Percentiles rank a stretch among this genome's conserved stretches.
phyloP scores from a whole-genome alignment of 2,329 filamentous ascomycete species.

The Fusarium scirpi region DNA sequence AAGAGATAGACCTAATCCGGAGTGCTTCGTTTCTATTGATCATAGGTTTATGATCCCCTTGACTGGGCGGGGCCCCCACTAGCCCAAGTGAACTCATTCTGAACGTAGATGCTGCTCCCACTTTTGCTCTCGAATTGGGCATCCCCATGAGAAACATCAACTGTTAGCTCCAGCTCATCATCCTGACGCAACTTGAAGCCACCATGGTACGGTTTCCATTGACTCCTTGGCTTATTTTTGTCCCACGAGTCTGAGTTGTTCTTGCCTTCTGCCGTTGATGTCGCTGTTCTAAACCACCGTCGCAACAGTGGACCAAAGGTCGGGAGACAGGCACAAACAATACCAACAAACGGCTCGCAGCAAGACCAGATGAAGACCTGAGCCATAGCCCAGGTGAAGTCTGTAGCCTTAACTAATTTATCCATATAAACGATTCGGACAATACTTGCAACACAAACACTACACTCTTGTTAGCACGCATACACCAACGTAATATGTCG shows the following conservation, averaged over 20 bases:
- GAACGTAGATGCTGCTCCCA: background rate
- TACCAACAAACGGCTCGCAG: background rate
- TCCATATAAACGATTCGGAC: conserved; percentile 10
- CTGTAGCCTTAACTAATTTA: background rate
- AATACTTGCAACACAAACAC: conserved; percentile 5
- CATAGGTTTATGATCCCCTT: background rate
- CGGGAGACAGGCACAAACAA: background rate
- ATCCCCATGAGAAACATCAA: background rate
- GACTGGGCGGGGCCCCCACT: background rate
- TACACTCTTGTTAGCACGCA: background rate
- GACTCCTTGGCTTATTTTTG: background rate
- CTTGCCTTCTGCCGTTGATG: background rate
- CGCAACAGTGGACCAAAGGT: conserved; percentile 5
- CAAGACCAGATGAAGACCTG: conserved; percentile 10
- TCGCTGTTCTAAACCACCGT: background rate
- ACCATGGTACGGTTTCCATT: conserved; percentile 1
- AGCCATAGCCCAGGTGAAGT: conserved; percentile 8
- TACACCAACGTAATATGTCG: rapidly evolving
- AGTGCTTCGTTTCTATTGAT: background rate
- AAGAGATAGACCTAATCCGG: background rate
- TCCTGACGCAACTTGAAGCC: background rate
- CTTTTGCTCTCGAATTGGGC: background rate
- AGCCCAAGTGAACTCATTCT: background rate
- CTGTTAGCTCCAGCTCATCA: conserved; percentile 3
- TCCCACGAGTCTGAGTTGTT: background rate